These are phyloP conservation scores for Pythium dissimile DNA, from an alignment of 352 stramenopile species.

Conservation along the genomic window DNA sequence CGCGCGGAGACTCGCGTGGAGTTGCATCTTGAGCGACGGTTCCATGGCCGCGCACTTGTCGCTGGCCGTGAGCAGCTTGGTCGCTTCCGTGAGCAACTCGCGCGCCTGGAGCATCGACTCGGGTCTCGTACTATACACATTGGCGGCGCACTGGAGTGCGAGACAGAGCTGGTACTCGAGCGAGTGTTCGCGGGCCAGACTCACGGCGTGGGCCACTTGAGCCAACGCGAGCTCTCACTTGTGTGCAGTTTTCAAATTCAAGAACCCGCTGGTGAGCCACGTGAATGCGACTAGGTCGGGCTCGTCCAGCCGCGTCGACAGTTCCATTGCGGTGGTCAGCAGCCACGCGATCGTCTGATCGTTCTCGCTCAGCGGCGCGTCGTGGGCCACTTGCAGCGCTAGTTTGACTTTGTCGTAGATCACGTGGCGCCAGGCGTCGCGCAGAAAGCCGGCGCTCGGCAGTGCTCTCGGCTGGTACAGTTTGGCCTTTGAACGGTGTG, in stretches of 20 bases:
- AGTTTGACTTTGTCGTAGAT: constrained; percentile 37
- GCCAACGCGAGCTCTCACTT: constrained; percentile 23
- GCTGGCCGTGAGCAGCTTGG: constrained; percentile 23
- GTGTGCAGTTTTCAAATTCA: constrained; percentile 28
- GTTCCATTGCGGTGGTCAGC: constrained; percentile 37
- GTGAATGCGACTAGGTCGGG: constrained; percentile 40
- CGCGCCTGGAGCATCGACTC: neutral
- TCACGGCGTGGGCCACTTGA: constrained; percentile 33
- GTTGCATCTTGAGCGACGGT: constrained; percentile 35
- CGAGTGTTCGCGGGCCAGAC: constrained; percentile 33
- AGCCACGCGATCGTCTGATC: constrained; percentile 30
- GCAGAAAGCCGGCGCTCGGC: constrained; percentile 24
- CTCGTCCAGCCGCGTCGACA: constrained; percentile 36
- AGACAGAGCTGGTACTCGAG: constrained; percentile 31
- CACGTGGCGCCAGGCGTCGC: constrained; percentile 34
- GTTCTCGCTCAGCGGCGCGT: constrained; percentile 2
- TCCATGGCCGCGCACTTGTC: constrained; percentile 21
- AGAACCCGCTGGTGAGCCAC: constrained; percentile 44
- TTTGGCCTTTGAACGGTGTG: neutral
- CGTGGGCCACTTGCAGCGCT: constrained; percentile 37
- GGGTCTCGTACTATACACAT: neutral
- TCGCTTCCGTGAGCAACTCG: constrained; percentile 29
- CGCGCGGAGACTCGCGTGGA: constrained; percentile 46
- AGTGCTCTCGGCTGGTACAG: neutral
- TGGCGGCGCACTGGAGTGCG: constrained; percentile 31